These are phyloP conservation scores for Russula sp. DNA, from an alignment of 768 basidiomycete species.

Conservation along the genomic window DNA sequence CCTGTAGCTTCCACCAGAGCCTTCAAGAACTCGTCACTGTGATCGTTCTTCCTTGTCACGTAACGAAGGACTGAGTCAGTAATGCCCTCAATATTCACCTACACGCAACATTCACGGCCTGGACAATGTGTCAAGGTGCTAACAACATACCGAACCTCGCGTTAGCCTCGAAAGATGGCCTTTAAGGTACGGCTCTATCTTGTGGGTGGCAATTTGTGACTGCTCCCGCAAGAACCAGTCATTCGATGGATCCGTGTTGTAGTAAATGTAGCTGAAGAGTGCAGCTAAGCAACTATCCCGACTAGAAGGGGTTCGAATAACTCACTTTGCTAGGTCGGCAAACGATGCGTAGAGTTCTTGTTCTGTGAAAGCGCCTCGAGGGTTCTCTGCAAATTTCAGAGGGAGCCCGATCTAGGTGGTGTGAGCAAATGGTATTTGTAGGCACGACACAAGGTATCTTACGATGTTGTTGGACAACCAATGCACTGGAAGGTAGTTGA, in stretches of 20 bases:
- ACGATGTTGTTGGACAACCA: slow-evolving; percentile 58
- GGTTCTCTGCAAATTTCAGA: slow-evolving; percentile 11
- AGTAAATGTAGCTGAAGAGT: slow-evolving; percentile 32
- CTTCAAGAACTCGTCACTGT: slow-evolving; percentile 17
- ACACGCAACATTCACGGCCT: not conserved
- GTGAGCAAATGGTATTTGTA: not conserved
- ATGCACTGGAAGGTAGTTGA: slow-evolving; percentile 52
- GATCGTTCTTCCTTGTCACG: slow-evolving; percentile 22
- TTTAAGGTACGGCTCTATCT: slow-evolving; percentile 25
- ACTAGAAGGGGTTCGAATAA: not conserved
- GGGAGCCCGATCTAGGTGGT: slow-evolving; percentile 15
- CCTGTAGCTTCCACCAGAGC: slow-evolving; percentile 19
- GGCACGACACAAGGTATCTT: slow-evolving; percentile 21
- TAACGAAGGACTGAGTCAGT: slow-evolving; percentile 21
- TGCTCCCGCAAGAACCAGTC: slow-evolving; percentile 31
- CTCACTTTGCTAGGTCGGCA: slow-evolving; percentile 15
- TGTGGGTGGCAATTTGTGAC: slow-evolving; percentile 25
- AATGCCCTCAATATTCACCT: slow-evolving; percentile 15
- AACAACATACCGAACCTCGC: slow-evolving; percentile 9
- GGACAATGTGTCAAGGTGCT: not conserved
- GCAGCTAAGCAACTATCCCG: not conserved
- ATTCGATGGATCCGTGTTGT: slow-evolving; percentile 27
- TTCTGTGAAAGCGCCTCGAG: slow-evolving; percentile 5
- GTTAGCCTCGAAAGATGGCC: slow-evolving; percentile 10
- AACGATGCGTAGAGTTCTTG: slow-evolving; percentile 6